Conservation (phyloP, 768 basidiomycete species). For the Xerocomus spinulosus region DNA sequence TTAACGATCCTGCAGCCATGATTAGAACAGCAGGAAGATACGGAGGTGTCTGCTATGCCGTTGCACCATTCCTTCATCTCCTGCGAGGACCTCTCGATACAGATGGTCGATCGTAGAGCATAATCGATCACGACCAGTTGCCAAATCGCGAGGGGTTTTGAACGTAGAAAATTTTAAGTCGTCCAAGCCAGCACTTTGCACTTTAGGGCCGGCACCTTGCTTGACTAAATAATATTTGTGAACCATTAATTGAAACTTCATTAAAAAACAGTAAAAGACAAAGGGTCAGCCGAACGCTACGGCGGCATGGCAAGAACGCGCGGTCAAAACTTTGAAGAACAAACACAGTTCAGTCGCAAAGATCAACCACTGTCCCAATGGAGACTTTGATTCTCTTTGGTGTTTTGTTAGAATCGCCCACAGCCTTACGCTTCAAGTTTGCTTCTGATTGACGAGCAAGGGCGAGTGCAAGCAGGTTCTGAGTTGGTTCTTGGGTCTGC, state of each 20-base stretch:
- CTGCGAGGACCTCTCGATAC: slow-evolving; percentile 69
- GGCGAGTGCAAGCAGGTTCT: slow-evolving; percentile 19
- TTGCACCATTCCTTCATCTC: slow-evolving; percentile 89
- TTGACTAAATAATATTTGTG: too few relatives aligned
- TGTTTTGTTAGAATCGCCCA: slow-evolving; percentile 9
- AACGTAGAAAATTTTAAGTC: neutral
- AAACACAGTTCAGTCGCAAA: slow-evolving; percentile 52
- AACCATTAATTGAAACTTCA: too few relatives aligned
- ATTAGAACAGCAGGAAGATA: slow-evolving; percentile 67
- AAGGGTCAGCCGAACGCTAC: too few relatives aligned
- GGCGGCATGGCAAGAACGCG: too few relatives aligned
- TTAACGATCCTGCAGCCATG: slow-evolving; percentile 76
- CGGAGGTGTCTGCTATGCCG: slow-evolving; percentile 83
- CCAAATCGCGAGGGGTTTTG: slow-evolving; percentile 44
- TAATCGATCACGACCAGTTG: slow-evolving; percentile 39
- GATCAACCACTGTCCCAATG: slow-evolving; percentile 61
- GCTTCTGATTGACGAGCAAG: slow-evolving; percentile 17
- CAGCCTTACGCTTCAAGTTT: slow-evolving; percentile 34
- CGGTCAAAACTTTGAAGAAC: too few relatives aligned
- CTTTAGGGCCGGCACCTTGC: slow-evolving; percentile 37
- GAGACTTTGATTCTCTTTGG: slow-evolving; percentile 71
- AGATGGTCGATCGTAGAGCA: slow-evolving; percentile 37
- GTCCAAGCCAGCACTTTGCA: neutral
- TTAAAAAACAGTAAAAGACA: neutral
- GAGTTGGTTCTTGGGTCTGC: slow-evolving; percentile 42